Conservation (phyloP, 2,329 filamentous ascomycete genomes). For the Coniosporium uncinatum region DNA sequence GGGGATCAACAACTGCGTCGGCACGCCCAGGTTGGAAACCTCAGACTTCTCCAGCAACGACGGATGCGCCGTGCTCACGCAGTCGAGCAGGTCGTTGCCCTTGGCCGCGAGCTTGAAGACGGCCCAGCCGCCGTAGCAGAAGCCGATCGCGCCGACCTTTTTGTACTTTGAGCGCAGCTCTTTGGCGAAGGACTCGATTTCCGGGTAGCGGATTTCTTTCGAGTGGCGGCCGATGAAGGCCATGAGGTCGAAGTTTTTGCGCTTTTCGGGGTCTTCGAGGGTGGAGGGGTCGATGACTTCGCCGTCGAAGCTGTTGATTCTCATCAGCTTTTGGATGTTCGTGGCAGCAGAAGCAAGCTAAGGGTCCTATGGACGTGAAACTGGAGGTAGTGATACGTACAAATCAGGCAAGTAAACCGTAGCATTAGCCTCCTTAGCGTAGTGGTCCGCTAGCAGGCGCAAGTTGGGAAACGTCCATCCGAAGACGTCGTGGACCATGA, state of each 20-base stretch:
- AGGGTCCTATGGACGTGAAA: background rate
- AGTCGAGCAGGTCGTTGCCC: constrained; percentile 35
- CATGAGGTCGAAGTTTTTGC: constrained; percentile 13
- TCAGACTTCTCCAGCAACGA: constrained; percentile 36
- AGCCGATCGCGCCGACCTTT: constrained; percentile 39
- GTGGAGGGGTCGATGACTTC: constrained; percentile 10
- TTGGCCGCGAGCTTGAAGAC: constrained; percentile 38
- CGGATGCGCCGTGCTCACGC: constrained; percentile 38
- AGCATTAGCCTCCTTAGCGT: constrained; percentile 34
- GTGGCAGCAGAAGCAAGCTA: too few relatives aligned
- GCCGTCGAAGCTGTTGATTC: constrained; percentile 10
- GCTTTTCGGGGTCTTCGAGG: too few relatives aligned
- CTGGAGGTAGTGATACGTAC: constrained; percentile 8
- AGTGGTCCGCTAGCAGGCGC: constrained; percentile 40
- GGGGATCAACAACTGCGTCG: constrained; percentile 46
- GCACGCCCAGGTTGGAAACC: constrained; percentile 38
- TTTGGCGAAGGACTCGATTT: constrained; percentile 30
- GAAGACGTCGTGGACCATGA: constrained; percentile 23
- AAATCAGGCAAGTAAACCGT: constrained; percentile 37
- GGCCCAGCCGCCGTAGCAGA: constrained; percentile 48
- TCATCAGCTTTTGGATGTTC: background rate
- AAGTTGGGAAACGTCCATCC: constrained; percentile 39
- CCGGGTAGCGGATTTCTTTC: constrained; percentile 19
- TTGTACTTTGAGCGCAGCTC: constrained; percentile 24
- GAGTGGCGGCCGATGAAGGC: constrained; percentile 12